Base-by-base conservation (phyloP, 805 yeast species). In the Suhomyces xylopsoci region DNA sequence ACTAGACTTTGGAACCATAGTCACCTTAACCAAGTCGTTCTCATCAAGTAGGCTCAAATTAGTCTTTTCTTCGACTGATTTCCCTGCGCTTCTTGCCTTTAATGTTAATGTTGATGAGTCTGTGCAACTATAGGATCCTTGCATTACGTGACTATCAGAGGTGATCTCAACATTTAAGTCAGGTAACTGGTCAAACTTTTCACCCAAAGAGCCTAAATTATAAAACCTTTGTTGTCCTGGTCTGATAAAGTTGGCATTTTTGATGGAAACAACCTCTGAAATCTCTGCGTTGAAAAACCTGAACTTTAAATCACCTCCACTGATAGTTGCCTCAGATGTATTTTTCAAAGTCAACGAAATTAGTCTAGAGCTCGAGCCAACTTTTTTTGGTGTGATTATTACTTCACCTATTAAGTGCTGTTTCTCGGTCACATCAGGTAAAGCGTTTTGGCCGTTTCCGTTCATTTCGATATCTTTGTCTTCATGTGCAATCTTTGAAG, bases 1-100 rank as follows among this genome's bases (percentile, higher is more conserved):
- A 22, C 57, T 59, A 3, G 74, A 62, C 48, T 71, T 70, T 12
- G 75, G 71, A 26, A 63, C 60, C 19, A 71, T 57, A 8, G 63
- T 54, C 12, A 68, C 61, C 20, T 51, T 52, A 24, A 66, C 58
- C 28, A 20, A 26, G 50, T 53, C 58, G 2, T 24, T 19, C 12
- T 48, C 28, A 15, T 10, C 47, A 44, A 40, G 17, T 10, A 15
- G 5, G 19, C 12, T 30, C 44, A 5, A 26, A 10, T 8, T 46
- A 14, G 25, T 17, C 12, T 12, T 32, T 10, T 12, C n/a, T 45
- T 25, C 7, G 17, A 34, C 22, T 15, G 36, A 8, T 9, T 15
- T 30, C 12, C 44, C 17, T 20, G n/a, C 24, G 12, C n/a, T 30
- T 30, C 24, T 22, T 22, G 45, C 28, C 28, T 20, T 22, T 8